phyloP scores from a whole-genome alignment of 345 rosid species.

The sweet orange (Citrus sinensis) region DNA sequence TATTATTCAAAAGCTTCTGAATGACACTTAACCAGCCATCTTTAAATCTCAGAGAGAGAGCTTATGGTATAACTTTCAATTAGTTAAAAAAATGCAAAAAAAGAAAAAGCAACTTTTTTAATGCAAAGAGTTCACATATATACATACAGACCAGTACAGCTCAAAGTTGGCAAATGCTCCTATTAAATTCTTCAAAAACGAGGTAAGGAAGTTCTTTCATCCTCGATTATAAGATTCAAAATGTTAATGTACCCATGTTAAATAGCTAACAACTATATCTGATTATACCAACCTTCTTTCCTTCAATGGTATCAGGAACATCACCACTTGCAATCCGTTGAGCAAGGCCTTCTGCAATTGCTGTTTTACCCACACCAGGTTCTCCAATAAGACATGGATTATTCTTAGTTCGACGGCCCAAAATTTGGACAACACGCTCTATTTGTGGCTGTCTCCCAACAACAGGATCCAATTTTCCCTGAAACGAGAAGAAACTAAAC shows the following conservation, averaged over 20 bases:
- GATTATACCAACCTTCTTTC: constrained; percentile 68
- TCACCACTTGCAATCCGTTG: constrained; percentile 91
- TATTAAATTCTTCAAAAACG: not conserved
- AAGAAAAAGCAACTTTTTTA: not conserved
- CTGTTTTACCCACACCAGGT: constrained; percentile 99
- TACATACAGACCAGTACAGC: not conserved
- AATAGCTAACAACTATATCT: not conserved
- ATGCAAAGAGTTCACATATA: not conserved
- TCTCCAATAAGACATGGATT: constrained; percentile 99
- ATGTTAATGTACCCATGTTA: not conserved
- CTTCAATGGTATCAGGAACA: constrained; percentile 95
- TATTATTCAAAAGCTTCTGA: not conserved
- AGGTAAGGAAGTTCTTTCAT: not conserved
- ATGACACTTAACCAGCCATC: not conserved
- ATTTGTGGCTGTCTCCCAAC: constrained; percentile 98
- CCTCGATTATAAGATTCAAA: not conserved
- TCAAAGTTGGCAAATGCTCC: not conserved
- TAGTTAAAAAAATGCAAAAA: not conserved
- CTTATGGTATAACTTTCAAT: not conserved
- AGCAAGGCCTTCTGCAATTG: constrained; percentile 99
- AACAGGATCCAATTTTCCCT: constrained; percentile 99
- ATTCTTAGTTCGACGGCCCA: constrained; percentile 96
- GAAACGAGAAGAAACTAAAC: constrained; percentile 8
- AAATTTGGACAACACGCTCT: constrained; percentile 90
- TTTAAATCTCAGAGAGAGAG: not conserved